Percentiles rank a stretch among this genome's conserved stretches.
These are phyloP conservation scores for Linum tenue DNA, from an alignment of 345 rosid genomes.

Conservation along the genomic window DNA sequence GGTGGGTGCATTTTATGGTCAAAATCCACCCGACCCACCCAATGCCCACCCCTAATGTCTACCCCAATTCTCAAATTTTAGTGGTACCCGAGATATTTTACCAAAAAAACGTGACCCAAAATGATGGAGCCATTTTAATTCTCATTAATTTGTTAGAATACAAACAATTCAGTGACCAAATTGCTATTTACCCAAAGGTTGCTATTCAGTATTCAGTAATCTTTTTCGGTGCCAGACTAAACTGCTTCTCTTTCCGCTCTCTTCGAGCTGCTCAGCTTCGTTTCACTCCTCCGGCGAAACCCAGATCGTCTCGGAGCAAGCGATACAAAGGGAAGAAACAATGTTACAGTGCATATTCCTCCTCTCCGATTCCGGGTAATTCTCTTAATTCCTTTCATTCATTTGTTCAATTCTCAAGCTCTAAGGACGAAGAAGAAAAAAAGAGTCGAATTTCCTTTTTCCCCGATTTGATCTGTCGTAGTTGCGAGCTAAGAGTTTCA, in stretches of 20 bases:
- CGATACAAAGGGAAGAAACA: constrained; percentile 6
- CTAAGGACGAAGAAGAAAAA: background rate
- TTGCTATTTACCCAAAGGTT: too few relatives aligned
- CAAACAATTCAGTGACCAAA: too few relatives aligned
- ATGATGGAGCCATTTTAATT: too few relatives aligned
- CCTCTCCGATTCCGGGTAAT: constrained; percentile 84
- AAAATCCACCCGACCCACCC: too few relatives aligned
- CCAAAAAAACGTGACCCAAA: too few relatives aligned
- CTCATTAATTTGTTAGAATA: too few relatives aligned
- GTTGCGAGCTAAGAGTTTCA: background rate
- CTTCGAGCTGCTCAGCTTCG: background rate
- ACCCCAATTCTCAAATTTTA: too few relatives aligned
- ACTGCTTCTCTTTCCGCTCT: background rate
- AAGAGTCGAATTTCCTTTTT: background rate
- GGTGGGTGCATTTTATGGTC: too few relatives aligned
- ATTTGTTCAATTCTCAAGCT: background rate
- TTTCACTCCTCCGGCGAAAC: background rate
- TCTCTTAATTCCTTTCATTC: background rate
- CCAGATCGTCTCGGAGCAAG: background rate
- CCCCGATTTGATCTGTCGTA: background rate
- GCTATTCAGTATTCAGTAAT: too few relatives aligned
- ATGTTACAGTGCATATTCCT: constrained; percentile 98
- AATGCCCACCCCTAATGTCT: too few relatives aligned
- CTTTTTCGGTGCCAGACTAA: background rate
- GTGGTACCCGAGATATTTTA: too few relatives aligned